Evolutionary conservation across 2,329 filamentous ascomycete species (phyloP), one percentile per base, ranked within the genome.

Genomic region (Phialophora chinensis): DNA sequence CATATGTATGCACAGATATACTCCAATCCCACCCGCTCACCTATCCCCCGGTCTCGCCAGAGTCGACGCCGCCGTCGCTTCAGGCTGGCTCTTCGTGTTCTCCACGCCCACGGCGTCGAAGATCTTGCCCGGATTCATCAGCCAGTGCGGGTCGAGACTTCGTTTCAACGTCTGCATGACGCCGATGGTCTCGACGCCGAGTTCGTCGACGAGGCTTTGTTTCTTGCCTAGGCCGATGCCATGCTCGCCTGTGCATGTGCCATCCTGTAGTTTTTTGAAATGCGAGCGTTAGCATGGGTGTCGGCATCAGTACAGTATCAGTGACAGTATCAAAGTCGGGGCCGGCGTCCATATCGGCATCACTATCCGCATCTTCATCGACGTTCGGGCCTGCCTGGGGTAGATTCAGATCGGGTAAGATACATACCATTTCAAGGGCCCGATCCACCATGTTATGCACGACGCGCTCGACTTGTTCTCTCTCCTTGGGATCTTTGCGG

Each of bases 361-460:
- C 12, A 2, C 11, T 2, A 12, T 38, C 1, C 35, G 23, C 23
- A 25, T 25, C 23, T 25, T 38, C 10, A 1, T 17, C 38, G 38
- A 17, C 38, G 12, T 31, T 33, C 27, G 31, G 7, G 17, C 11
- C 20, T 33, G 8, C 6, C 27, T 25, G 33, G 14, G 47, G 27
- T 20, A 25, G 42, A 31, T 31, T 10, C 33, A 60, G 91, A 95
- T 5, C 93, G 23, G 14, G 29, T n/a, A 20, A 5, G 25, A 17
- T 96, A 1, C 93, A 92, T 66, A 97, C 93, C 93, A 97, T 97
- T 71, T 94, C 91, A 27, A 97, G 79, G 1, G 93, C 93, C n/a
- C 92, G 87, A 72, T 90, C 86, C 23, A 97, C 92, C 93, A 97
- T 97, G 72, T 92, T 90, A 75, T 93, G 88, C 55, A 97, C 92